phyloP scores from a whole-genome alignment of 352 stramenopile species.

The Pythium myriotylum region DNA sequence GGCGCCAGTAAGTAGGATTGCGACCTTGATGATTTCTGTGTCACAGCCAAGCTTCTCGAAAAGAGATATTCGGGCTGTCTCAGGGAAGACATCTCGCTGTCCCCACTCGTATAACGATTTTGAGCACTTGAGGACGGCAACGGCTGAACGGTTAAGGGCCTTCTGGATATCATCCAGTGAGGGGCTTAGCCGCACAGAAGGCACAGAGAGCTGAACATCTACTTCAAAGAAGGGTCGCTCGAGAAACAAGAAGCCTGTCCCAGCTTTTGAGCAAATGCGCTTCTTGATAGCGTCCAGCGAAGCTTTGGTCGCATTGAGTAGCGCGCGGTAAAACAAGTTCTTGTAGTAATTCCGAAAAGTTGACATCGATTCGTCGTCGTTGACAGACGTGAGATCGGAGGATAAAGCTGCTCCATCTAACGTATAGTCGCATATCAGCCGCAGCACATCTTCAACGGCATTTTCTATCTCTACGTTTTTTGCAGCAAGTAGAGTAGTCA shows the following conservation, averaged over 20 bases:
- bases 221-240: slow-evolving; percentile 88
- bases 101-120: slow-evolving; percentile 85
- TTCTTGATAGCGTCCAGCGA: slow-evolving; percentile 86
- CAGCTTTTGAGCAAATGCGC: slow-evolving; percentile 76
- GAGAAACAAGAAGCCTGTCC: slow-evolving; percentile 80
- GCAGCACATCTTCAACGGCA: slow-evolving; percentile 80
- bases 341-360: slow-evolving; percentile 79
- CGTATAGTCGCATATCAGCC: slow-evolving; percentile 68
- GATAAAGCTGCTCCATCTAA: slow-evolving; percentile 35
- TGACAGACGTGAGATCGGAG: slow-evolving; percentile 6
- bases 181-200: slow-evolving; percentile 77
- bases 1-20: slow-evolving; percentile 81
- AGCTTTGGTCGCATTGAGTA: slow-evolving; percentile 80
- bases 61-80: slow-evolving; percentile 52
- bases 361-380: slow-evolving; percentile 39
- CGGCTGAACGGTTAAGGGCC: slow-evolving; percentile 80
- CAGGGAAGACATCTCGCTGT: slow-evolving; percentile 60
- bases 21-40: slow-evolving; percentile 89
- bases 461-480: slow-evolving; percentile 90
- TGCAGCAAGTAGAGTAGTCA: slow-evolving; percentile 62
- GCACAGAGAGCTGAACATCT: slow-evolving; percentile 78
- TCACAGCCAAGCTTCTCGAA: slow-evolving; percentile 88
- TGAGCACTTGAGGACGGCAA: slow-evolving; percentile 80
- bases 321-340: slow-evolving; percentile 77
- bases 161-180: slow-evolving; percentile 86